Percentiles rank a stretch among this genome's conserved stretches.
These are phyloP conservation scores for Alnus glutinosa DNA, from an alignment of 306 rosid genomes.

Conservation along the genomic window DNA sequence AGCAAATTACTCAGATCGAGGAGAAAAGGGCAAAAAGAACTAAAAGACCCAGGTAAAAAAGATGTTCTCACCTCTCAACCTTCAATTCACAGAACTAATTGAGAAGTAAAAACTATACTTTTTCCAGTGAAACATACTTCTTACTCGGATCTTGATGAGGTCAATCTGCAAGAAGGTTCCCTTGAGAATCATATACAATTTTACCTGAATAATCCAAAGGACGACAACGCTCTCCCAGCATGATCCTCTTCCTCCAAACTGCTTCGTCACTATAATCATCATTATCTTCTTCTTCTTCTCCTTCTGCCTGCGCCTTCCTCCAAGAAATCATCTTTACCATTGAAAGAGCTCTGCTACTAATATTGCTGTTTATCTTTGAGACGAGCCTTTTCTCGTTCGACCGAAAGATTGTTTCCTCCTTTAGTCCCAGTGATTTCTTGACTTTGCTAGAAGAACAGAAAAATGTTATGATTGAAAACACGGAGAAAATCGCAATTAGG, in stretches of 20 bases:
- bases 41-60: too few species aligned
- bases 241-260: conserved; percentile 72
- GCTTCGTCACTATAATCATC: conserved; percentile 38
- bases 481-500: conserved; percentile 9
- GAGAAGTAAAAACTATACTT: neutral
- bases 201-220: conserved; percentile 61
- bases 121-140: neutral
- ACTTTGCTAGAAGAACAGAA: conserved; percentile 39
- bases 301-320: conserved; percentile 43
- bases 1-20: too few species aligned
- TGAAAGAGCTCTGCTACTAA: conserved; percentile 46
- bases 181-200: conserved; percentile 41
- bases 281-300: conserved; percentile 7
- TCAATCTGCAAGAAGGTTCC: conserved; percentile 17
- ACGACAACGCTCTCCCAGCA: conserved; percentile 73
- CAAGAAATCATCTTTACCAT: conserved; percentile 57
- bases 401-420: neutral
- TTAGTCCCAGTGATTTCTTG: conserved; percentile 28
- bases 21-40: too few species aligned
- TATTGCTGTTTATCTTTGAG: conserved; percentile 38
- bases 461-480: conserved; percentile 32
- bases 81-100: too few species aligned
- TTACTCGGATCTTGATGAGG: neutral
- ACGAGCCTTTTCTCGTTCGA: conserved; percentile 29
- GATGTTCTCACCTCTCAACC: too few species aligned